These are phyloP conservation scores for Rhodocollybia butyracea DNA, from an alignment of 768 basidiomycete genomes.

Conservation along the genomic window DNA sequence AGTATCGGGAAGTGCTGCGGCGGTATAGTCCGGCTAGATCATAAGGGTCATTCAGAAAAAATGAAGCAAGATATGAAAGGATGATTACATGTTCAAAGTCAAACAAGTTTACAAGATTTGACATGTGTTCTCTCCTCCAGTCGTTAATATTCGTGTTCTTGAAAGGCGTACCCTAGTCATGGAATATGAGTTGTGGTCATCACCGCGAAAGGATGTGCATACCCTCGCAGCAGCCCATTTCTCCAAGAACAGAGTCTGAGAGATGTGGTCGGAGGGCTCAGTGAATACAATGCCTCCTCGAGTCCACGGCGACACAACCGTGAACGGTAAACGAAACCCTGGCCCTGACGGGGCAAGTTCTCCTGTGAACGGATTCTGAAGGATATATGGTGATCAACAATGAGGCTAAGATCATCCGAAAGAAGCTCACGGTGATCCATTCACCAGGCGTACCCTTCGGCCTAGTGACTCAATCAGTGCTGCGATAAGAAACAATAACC, in stretches of 20 bases:
- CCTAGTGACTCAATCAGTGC: background rate
- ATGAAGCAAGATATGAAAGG: background rate
- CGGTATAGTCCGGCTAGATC: background rate
- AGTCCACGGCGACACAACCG: constrained; percentile 4
- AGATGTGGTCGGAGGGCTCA: background rate
- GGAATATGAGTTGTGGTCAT: background rate
- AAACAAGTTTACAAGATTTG: background rate
- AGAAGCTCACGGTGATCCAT: background rate
- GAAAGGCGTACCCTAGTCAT: background rate
- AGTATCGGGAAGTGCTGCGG: background rate
- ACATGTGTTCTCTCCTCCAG: constrained; percentile 8
- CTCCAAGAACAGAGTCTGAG: constrained; percentile 2
- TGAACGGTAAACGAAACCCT: constrained; percentile 2
- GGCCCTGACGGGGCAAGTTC: background rate
- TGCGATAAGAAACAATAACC: background rate
- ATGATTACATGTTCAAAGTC: background rate
- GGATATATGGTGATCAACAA: background rate
- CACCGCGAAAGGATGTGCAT: no score
- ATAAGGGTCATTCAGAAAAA: background rate
- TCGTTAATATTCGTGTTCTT: no score
- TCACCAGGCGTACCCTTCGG: background rate
- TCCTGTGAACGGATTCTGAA: background rate
- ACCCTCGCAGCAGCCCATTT: constrained; percentile 2
- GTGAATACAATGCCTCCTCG: constrained; percentile 1
- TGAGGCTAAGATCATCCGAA: background rate